Conservation (phyloP, 2,329 filamentous ascomycete genomes). For the Teratosphaeria destructans region DNA sequence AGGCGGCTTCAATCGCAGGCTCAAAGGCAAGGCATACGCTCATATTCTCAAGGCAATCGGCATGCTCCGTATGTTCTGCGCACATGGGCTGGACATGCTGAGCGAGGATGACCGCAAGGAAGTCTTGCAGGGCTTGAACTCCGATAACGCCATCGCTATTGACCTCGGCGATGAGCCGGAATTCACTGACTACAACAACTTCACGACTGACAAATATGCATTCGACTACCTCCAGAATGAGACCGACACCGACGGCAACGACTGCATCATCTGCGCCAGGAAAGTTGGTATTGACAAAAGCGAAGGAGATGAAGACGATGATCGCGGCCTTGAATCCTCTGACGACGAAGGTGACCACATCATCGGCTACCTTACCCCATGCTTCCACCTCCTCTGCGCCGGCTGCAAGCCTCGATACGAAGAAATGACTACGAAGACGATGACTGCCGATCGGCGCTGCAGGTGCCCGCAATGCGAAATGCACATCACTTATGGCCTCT, state of each 20-base stretch:
- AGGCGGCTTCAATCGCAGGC: conserved; percentile 41
- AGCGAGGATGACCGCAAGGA: conserved; percentile 71
- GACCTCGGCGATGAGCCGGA: conserved; percentile 65
- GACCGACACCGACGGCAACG: conserved; percentile 67
- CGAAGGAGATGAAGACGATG: conserved; percentile 43
- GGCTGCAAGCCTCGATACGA: conserved; percentile 57
- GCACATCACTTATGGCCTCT: conserved; percentile 53
- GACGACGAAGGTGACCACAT: conserved; percentile 46
- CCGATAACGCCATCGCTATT: conserved; percentile 77
- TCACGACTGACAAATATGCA: conserved; percentile 58
- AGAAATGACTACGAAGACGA: conserved; percentile 21
- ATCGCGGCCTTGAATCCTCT: conserved; percentile 44
- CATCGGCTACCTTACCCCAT: conserved; percentile 72
- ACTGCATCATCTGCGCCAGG: conserved; percentile 59
- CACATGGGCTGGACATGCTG: conserved; percentile 85
- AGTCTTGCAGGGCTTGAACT: conserved; percentile 52
- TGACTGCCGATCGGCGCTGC: conserved; percentile 37
- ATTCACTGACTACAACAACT: conserved; percentile 45
- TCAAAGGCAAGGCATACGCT: conserved; percentile 70
- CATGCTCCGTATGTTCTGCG: conserved; percentile 79
- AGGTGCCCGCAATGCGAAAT: conserved; percentile 60
- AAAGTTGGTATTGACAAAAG: conserved; percentile 50
- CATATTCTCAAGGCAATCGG: conserved; percentile 88
- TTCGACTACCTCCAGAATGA: conserved; percentile 81
- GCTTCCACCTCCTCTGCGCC: conserved; percentile 75